Evolutionary conservation across 192 early-diverging fungal species (phyloP).

Genomic region (Piromyces finnis): DNA sequence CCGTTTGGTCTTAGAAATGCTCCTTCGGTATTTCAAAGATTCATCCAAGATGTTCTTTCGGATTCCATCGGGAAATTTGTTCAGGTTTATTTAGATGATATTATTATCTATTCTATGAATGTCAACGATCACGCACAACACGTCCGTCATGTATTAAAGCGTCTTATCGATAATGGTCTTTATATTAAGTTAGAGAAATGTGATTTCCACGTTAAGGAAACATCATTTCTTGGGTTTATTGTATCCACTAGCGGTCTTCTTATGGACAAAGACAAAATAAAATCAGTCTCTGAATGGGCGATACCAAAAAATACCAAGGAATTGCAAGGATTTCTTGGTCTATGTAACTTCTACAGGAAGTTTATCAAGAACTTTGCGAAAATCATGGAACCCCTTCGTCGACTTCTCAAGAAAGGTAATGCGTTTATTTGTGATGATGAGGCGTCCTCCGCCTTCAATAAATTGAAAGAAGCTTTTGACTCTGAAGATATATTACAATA

Average conservation of each 20-base stretch:
- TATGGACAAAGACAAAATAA: conserved; percentile 11
- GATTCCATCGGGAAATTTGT: background rate
- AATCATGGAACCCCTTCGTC: conserved; percentile 4
- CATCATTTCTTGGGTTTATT: conserved; percentile 5
- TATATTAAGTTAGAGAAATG: conserved; percentile 20
- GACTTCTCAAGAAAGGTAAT: background rate
- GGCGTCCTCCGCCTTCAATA: conserved; percentile 4
- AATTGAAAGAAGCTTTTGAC: conserved; percentile 8
- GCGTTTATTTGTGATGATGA: background rate
- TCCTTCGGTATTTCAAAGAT: no score
- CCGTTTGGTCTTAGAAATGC: no score
- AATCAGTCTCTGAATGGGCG: conserved; percentile 6
- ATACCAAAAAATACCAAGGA: conserved; percentile 1
- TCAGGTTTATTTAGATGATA: conserved; percentile 4
- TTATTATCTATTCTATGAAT: conserved; percentile 10
- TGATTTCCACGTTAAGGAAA: background rate
- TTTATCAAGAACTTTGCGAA: conserved; percentile 7
- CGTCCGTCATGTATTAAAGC: conserved; percentile 3
- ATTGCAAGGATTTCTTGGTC: conserved; percentile 5
- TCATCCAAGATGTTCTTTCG: conserved; percentile 17
- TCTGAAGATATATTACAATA: conserved; percentile 9
- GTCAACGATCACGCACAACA: conserved; percentile 1
- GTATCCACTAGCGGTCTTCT: conserved; percentile 10
- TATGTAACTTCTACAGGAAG: conserved; percentile 13
- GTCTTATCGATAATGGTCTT: conserved; percentile 7